Conservation (phyloP, 1,284 basidiomycete genomes). For the Meira miltonrushii region DNA sequence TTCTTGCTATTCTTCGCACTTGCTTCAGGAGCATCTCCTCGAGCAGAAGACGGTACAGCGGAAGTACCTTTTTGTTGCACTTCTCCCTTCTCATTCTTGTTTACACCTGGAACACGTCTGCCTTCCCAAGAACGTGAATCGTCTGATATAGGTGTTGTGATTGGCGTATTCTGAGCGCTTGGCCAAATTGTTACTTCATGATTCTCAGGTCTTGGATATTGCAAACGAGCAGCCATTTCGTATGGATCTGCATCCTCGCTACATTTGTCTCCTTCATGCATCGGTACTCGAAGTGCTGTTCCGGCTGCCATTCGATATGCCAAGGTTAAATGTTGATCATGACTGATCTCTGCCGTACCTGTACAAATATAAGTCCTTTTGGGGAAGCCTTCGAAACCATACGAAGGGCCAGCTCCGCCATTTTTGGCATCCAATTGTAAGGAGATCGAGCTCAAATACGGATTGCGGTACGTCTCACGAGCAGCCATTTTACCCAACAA, state of each 20-base stretch:
- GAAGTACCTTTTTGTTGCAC: not conserved
- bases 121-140: not conserved
- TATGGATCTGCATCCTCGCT: constrained; percentile 21
- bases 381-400: constrained; percentile 43
- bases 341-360: constrained; percentile 40
- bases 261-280: constrained; percentile 29
- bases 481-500: constrained; percentile 43
- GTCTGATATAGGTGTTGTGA: not conserved
- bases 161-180: constrained; percentile 7
- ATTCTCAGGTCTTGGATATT: constrained; percentile 30
- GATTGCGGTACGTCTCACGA: constrained; percentile 42
- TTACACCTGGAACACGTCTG: not conserved
- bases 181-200: constrained; percentile 17
- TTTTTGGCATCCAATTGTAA: constrained; percentile 33
- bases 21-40: not conserved
- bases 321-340: constrained; percentile 46
- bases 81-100: not conserved
- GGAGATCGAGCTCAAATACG: constrained; percentile 44
- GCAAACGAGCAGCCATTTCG: constrained; percentile 27
- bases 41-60: not conserved
- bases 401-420: constrained; percentile 30
- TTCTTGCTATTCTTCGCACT: not conserved
- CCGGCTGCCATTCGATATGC: constrained; percentile 42
- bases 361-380: constrained; percentile 34
- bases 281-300: constrained; percentile 24